Evolutionary conservation across 305 asterid genomes (phyloP).

Genomic region (Stenogyne calaminthoides): DNA sequence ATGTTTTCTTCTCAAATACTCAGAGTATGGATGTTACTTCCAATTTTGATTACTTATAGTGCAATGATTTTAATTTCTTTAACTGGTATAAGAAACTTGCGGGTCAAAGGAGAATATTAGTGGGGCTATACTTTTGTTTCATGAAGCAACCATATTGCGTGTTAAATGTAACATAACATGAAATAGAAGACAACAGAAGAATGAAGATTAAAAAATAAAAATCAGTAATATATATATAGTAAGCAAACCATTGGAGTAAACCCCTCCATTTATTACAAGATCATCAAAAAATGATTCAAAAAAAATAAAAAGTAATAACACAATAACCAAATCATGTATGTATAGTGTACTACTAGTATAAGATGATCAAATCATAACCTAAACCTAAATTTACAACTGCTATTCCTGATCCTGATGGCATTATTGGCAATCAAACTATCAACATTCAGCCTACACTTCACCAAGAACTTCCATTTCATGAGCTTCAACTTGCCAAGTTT

Average conservation of each 20-base stretch:
- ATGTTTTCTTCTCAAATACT: neutral
- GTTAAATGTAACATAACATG: neutral
- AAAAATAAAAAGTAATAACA: conserved; percentile 21
- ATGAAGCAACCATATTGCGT: conserved; percentile 18
- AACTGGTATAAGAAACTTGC: neutral
- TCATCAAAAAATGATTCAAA: neutral
- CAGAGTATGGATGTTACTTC: neutral
- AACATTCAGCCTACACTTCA: conserved; percentile 68
- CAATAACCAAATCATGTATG: neutral
- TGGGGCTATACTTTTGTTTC: neutral
- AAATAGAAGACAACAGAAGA: neutral
- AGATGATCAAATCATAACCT: conserved; percentile 44
- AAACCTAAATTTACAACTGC: conserved; percentile 74
- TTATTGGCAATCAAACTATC: conserved; percentile 56
- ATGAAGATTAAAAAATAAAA: conserved; percentile 15
- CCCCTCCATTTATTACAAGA: conserved; percentile 28
- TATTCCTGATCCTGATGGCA: conserved; percentile 62
- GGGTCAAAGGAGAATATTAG: neutral
- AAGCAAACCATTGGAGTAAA: conserved; percentile 9
- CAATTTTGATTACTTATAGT: neutral
- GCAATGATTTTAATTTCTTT: neutral
- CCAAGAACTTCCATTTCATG: conserved; percentile 87
- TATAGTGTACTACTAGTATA: neutral
- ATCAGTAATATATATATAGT: neutral
- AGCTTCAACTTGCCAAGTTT: conserved; percentile 75